Evolutionary conservation across 441 rosid species (phyloP), one percentile per base, ranked within the genome.

Genomic region (Brassica hybrid): DNA sequence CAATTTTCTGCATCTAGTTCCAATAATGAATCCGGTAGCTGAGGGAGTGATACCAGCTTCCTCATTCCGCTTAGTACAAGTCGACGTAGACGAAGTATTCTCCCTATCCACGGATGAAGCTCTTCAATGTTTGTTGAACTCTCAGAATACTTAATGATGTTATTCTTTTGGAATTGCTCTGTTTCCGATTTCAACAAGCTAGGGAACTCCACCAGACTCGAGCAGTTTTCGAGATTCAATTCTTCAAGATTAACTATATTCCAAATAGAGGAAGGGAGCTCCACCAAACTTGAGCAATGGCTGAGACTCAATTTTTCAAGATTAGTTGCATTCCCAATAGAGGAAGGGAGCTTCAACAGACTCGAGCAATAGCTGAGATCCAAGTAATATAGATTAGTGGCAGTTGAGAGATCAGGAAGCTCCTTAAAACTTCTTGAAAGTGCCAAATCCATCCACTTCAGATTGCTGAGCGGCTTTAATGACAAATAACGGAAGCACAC

Each of bases 321-420:
- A 18, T 18, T 18, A 56, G 5, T 9, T 56, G 61, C 61, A 56
- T 56, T 56, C 0, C 25, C 25, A 56, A 56, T 56, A 9, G 61
- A 56, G 61, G 25, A 17, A 56, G 61, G 61, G 61, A 56, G 27
- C 25, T 56, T 9, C 61, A 56, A 25, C 13, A 56, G 25, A 2
- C 61, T 56, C 18, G 25, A 18, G 27, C 61, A 56, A 9, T 10
- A 8, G 13, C 12, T 18, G 61, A 18, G 13, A 18, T 18, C 13
- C 27, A 56, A 18, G 5, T 17, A 3, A 18, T 56, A 56, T 56
- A 56, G 25, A 56, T 56, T 56, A 56, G 5, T 56, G 13, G 61
- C 61, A 56, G 61, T 56, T 56, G 61, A 56, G 25, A 56, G 61
- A 56, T 56, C 13, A 56, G 61, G 61, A 56, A 56, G 61, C 25